phyloP scores from a whole-genome alignment of 345 rosid species.

The Trapa bicornis region DNA sequence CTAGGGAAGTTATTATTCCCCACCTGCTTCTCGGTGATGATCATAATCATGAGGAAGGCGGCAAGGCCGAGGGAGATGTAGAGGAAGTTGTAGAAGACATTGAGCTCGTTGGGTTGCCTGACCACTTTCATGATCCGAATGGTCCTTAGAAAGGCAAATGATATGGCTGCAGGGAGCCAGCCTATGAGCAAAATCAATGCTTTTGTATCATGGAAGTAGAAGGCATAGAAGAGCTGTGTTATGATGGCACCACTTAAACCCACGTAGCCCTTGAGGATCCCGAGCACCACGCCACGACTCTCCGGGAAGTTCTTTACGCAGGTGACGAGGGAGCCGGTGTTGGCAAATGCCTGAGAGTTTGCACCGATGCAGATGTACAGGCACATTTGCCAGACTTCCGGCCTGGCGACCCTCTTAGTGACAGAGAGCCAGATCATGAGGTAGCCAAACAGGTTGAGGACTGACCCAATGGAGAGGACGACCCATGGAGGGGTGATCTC shows the following conservation, averaged over 20 bases:
- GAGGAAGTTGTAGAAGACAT: conserved; percentile 39
- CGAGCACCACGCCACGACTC: conserved; percentile 45
- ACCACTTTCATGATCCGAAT: conserved; percentile 32
- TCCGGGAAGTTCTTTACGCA: conserved; percentile 59
- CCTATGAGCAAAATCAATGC: conserved; percentile 43
- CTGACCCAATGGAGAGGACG: conserved; percentile 40
- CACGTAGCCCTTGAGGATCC: conserved; percentile 33
- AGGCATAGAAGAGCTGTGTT: conserved; percentile 35
- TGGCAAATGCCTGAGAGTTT: conserved; percentile 54
- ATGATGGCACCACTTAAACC: conserved; percentile 35
- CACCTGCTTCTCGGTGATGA: conserved; percentile 26
- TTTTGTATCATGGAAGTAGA: conserved; percentile 26
- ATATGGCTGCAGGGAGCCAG: conserved; percentile 46
- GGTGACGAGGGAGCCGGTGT: conserved; percentile 44
- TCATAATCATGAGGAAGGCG: conserved; percentile 38
- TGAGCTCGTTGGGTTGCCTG: conserved; percentile 34
- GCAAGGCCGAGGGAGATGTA: conserved; percentile 51
- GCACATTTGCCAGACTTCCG: conserved; percentile 51
- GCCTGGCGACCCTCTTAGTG: conserved; percentile 20
- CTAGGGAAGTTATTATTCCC: conserved; percentile 10
- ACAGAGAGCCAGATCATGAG: conserved; percentile 64
- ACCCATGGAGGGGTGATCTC: conserved; percentile 66
- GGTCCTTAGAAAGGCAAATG: conserved; percentile 28
- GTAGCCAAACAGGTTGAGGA: conserved; percentile 49
- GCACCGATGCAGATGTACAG: conserved; percentile 49